Percentiles rank a stretch among this genome's conserved stretches.
phyloP scores from a whole-genome alignment of 1,139 yeast genomes.

The Diutina scorzettiae region DNA sequence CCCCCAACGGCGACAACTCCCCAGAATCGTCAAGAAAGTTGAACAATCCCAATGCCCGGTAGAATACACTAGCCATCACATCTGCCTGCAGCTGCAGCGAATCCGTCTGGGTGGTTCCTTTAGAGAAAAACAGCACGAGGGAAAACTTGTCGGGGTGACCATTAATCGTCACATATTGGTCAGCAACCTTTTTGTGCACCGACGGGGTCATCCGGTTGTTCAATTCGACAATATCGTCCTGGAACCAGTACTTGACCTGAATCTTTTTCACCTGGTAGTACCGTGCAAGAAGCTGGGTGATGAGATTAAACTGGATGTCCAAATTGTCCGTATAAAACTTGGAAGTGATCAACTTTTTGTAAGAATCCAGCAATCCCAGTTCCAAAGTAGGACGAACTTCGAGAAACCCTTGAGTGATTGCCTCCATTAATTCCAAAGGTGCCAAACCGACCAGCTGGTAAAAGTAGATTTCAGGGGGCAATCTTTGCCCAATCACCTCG shows the following conservation, averaged over 20 bases:
- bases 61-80: slow-evolving; percentile 45
- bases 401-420: slow-evolving; percentile 53
- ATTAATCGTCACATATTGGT: slow-evolving; percentile 10
- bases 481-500: slow-evolving; percentile 70
- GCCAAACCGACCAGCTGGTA: slow-evolving; percentile 73
- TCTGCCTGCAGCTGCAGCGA: slow-evolving; percentile 19
- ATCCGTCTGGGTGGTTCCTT: not conserved
- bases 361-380: slow-evolving; percentile 46
- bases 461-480: slow-evolving; percentile 79
- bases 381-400: slow-evolving; percentile 64
- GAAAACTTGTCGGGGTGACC: slow-evolving; percentile 13
- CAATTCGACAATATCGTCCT: slow-evolving; percentile 33
- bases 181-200: slow-evolving; percentile 11
- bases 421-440: slow-evolving; percentile 53
- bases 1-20: slow-evolving; percentile 46
- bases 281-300: slow-evolving; percentile 68
- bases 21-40: slow-evolving; percentile 39
- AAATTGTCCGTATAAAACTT: slow-evolving; percentile 35
- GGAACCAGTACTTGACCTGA: slow-evolving; percentile 48
- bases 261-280: slow-evolving; percentile 75
- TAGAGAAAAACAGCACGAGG: slow-evolving; percentile 13
- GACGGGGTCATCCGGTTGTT: slow-evolving; percentile 44
- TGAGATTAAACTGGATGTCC: slow-evolving; percentile 51
- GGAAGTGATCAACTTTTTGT: slow-evolving; percentile 40
- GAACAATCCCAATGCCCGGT: slow-evolving; percentile 45